phyloP scores from a whole-genome alignment of 176 grass and related monocot genomes.

The Elaeis guineensis region DNA sequence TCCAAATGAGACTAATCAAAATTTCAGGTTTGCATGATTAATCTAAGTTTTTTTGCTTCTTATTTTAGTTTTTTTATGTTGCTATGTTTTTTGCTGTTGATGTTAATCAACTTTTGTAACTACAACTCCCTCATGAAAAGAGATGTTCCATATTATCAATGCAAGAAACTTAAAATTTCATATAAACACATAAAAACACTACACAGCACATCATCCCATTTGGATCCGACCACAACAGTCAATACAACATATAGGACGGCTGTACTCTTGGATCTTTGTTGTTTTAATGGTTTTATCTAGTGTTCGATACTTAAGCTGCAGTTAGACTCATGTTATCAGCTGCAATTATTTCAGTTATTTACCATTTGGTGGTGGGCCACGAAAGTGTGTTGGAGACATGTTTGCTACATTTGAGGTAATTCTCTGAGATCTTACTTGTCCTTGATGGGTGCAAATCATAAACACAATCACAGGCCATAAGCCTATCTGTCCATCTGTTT shows the following conservation, averaged over 20 bases:
- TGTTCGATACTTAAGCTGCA: constrained; percentile 11
- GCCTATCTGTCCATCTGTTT: too few relatives aligned
- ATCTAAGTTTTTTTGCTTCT: not conserved
- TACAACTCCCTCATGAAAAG: too few relatives aligned
- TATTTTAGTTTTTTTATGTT: not conserved
- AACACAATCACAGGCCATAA: too few relatives aligned
- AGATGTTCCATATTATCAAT: too few relatives aligned
- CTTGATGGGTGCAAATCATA: too few relatives aligned
- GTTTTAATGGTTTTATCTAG: not conserved
- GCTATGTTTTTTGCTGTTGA: too few relatives aligned
- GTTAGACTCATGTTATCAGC: constrained; percentile 10
- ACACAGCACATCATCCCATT: not conserved
- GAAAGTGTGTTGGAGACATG: constrained; percentile 97
- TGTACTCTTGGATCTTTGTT: not conserved
- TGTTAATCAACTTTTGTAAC: too few relatives aligned
- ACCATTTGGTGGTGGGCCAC: constrained; percentile 91
- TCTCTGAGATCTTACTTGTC: not conserved
- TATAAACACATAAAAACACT: too few relatives aligned
- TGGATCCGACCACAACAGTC: constrained; percentile 2
- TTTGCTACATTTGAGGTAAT: constrained; percentile 99
- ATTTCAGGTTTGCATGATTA: constrained; percentile 67
- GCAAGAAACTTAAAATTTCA: too few relatives aligned
- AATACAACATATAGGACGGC: too few relatives aligned
- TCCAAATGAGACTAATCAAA: constrained; percentile 96
- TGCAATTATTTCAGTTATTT: constrained; percentile 83